Base-by-base conservation (phyloP, 495 filamentous ascomycete genomes). In the Aspergillus hancockii region DNA sequence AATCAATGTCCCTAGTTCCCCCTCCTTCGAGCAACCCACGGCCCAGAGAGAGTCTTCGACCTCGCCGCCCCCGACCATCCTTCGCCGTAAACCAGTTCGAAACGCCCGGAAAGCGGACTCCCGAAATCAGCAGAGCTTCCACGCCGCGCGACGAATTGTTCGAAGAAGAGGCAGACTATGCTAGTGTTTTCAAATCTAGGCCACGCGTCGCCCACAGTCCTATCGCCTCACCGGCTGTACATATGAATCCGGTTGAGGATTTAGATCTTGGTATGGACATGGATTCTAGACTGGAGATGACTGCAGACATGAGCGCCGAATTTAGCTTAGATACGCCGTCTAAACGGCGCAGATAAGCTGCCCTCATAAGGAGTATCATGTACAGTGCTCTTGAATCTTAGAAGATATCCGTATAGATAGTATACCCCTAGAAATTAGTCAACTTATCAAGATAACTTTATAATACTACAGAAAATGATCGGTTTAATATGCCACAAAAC, bases 151-250 rank as follows among this genome's bases (percentile, higher is more conserved):
- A 88, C 63, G 71, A 81, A 51, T 74, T 90, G 34, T 85, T 90
- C 52, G 75, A 81, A 32, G 83, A 85, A n/a, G 83, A 87, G 52
- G 86, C 86, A 16, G 89, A 90, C 63, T 92, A 94, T 67, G 88
- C 89, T 50, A 89, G 88, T 52, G 87, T 97, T 1, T 97, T 97
- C 73, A 92, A 86, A 73, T 91, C 90, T 40, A 72, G 92, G 59
- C 92, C 92, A 1, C 89, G 87, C 61, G 81, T 97, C 55, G 88
- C 86, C 54, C 79, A 79, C 8, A 95, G 92, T 73, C 90, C 91
- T n/a, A 70, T 85, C 4, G 76, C 81, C 3, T 86, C 84, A 30
- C 87, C 87, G 7, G 75, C 73, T 34, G 77, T 80, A 14, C 77
- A 80, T 71, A 51, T 78, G 7, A 67, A 65, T 49, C 69, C 69